A percentile compares a stretch with the other conserved stretches of the same genome.
phyloP scores from a whole-genome alignment of 2,329 filamentous ascomycete genomes.

The Aspergillus sp. region DNA sequence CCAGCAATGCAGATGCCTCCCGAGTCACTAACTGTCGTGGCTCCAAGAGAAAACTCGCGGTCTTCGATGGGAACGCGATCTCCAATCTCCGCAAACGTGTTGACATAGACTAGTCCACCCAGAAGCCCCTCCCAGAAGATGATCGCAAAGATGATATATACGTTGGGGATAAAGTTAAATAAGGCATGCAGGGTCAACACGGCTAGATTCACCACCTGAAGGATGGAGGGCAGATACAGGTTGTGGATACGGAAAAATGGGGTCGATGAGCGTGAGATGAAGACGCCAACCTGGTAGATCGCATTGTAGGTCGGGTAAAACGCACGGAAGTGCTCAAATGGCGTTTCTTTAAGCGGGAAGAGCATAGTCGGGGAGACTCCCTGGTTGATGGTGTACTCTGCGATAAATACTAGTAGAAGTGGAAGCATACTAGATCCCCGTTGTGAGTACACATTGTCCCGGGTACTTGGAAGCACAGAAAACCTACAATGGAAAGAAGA shows the following conservation, averaged over 20 bases:
- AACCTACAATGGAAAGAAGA: slow-evolving; percentile 67
- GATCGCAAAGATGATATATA: slow-evolving; percentile 79
- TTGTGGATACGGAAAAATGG: slow-evolving; percentile 78
- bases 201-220: slow-evolving; percentile 75
- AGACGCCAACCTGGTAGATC: slow-evolving; percentile 92
- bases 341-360: slow-evolving; percentile 71
- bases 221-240: slow-evolving; percentile 74
- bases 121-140: slow-evolving; percentile 93
- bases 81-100: slow-evolving; percentile 91
- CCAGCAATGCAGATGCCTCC: slow-evolving; percentile 86
- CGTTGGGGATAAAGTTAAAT: slow-evolving; percentile 73
- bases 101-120: slow-evolving; percentile 89
- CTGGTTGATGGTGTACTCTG: slow-evolving; percentile 97
- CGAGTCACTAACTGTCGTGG: slow-evolving; percentile 88
- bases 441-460: slow-evolving; percentile 7
- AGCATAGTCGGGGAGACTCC: slow-evolving; percentile 85
- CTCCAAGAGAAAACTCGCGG: slow-evolving; percentile 84
- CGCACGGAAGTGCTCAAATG: slow-evolving; percentile 74
- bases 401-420: slow-evolving; percentile 84
- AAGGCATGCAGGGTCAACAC: slow-evolving; percentile 73
- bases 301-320: slow-evolving; percentile 96
- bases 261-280: slow-evolving; percentile 86
- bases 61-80: slow-evolving; percentile 73
- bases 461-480: background rate
- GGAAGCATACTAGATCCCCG: slow-evolving; percentile 66